A percentile compares a stretch with the other conserved stretches of the same genome.
phyloP scores from a whole-genome alignment of 345 rosid species.

The Orychophragmus violaceus region DNA sequence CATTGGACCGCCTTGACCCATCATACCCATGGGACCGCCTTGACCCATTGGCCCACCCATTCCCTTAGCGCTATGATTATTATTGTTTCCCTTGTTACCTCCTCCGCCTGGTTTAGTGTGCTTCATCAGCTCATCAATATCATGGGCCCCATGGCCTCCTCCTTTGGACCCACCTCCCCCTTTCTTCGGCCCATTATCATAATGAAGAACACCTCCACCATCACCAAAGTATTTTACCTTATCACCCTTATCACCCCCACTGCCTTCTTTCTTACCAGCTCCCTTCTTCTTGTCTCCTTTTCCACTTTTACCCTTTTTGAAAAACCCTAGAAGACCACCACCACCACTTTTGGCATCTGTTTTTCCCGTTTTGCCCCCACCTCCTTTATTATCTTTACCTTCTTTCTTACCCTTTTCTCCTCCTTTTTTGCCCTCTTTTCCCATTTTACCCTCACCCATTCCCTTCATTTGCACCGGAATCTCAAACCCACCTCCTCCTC shows the following conservation, averaged over 20 bases:
- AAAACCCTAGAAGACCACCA: conserved; percentile 34
- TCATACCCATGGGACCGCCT: conserved; percentile 28
- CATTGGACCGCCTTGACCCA: conserved; percentile 31
- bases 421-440: conserved; percentile 38
- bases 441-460: conserved; percentile 33
- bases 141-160: conserved; percentile 37
- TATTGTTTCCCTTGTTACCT: conserved; percentile 30
- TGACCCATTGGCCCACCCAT: conserved; percentile 29
- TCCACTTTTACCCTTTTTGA: conserved; percentile 46
- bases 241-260: conserved; percentile 27
- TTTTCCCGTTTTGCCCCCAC: conserved; percentile 36
- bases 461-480: conserved; percentile 51
- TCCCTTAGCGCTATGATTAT: background rate
- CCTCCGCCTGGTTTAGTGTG: conserved; percentile 31
- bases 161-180: conserved; percentile 36
- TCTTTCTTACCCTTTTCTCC: too few relatives aligned
- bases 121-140: conserved; percentile 40
- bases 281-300: conserved; percentile 23
- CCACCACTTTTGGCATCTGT: conserved; percentile 32
- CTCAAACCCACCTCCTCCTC: conserved; percentile 38
- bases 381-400: conserved; percentile 32
- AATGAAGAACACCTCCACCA: conserved; percentile 26
- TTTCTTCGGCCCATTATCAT: conserved; percentile 44
- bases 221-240: conserved; percentile 26
- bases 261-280: conserved; percentile 28